These are phyloP conservation scores for Fusarium zealandicum DNA, from an alignment of 2,329 filamentous ascomycete species.

Conservation along the genomic window DNA sequence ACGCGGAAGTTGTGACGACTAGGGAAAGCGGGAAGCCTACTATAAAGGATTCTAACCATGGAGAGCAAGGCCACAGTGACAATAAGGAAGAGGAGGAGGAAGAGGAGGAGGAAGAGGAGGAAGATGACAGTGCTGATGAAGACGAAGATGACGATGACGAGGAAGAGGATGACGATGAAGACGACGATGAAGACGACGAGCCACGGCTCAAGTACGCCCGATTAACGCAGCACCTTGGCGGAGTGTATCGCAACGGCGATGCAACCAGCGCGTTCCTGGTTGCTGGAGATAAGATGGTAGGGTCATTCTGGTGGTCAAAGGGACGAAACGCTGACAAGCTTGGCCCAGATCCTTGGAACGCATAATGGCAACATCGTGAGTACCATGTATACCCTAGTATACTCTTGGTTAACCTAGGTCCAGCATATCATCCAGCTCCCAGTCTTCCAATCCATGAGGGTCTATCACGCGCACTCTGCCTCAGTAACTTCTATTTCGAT, in stretches of 20 bases:
- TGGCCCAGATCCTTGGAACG: constrained; percentile 80
- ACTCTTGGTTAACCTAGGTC: constrained; percentile 38
- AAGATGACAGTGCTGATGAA: constrained; percentile 29
- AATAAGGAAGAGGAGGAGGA: constrained; percentile 20
- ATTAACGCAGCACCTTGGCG: constrained; percentile 78
- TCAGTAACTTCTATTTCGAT: constrained; percentile 90
- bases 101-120: constrained; percentile 10
- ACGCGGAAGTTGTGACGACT: constrained; percentile 15
- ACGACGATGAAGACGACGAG: constrained; percentile 90
- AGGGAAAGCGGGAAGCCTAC: constrained; percentile 8
- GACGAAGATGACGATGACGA: constrained; percentile 53
- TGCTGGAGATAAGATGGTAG: constrained; percentile 95
- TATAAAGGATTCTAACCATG: constrained; percentile 27
- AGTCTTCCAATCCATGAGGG: constrained; percentile 78
- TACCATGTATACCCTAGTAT: constrained; percentile 19
- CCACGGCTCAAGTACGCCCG: constrained; percentile 92
- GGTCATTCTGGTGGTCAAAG: constrained; percentile 22
- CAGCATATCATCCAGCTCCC: constrained; percentile 88
- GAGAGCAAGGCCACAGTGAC: constrained; percentile 32
- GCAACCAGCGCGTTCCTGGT: constrained; percentile 91
- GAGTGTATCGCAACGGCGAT: constrained; percentile 93
- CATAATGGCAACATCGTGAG: constrained; percentile 96
- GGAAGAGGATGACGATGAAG: constrained; percentile 71
- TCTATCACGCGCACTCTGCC: constrained; percentile 91
- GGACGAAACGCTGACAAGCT: constrained; percentile 22